Conservation (phyloP, 306 rosid species). For the Castanopsis chinensis region DNA sequence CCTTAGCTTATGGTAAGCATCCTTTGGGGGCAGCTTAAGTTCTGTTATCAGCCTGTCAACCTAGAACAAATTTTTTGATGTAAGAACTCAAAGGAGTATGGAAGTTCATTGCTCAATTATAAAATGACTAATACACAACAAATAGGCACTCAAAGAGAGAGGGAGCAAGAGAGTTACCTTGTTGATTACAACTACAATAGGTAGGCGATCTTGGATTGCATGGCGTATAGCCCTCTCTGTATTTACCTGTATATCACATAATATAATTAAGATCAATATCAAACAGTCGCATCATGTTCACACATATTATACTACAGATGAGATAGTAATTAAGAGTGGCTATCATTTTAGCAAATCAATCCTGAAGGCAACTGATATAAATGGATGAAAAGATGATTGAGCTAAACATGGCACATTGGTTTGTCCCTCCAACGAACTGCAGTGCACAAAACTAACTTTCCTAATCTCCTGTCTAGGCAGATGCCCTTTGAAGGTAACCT, state of each 20-base stretch:
- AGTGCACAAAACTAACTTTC: not conserved
- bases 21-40: conserved; percentile 91
- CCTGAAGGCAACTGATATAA: not conserved
- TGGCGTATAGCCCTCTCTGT: conserved; percentile 98
- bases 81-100: not conserved
- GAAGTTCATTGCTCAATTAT: not conserved
- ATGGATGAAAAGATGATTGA: not conserved
- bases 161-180: conserved; percentile 43
- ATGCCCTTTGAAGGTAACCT: not conserved
- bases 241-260: conserved; percentile 61
- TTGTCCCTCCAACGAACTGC: not conserved
- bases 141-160: not conserved
- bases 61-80: conserved; percentile 21
- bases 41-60: conserved; percentile 97
- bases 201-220: conserved; percentile 88
- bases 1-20: conserved; percentile 92
- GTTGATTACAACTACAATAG: conserved; percentile 88
- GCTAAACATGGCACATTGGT: not conserved
- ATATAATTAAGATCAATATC: conserved; percentile 13
- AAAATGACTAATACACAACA: not conserved
- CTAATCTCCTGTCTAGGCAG: not conserved
- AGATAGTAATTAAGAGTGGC: not conserved
- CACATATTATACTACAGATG: not conserved
- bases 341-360: not conserved
- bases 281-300: conserved; percentile 1